Percentiles rank a stretch among this genome's conserved stretches.
Conservation (phyloP, 768 basidiomycete species). For the Boletus bicolor region DNA sequence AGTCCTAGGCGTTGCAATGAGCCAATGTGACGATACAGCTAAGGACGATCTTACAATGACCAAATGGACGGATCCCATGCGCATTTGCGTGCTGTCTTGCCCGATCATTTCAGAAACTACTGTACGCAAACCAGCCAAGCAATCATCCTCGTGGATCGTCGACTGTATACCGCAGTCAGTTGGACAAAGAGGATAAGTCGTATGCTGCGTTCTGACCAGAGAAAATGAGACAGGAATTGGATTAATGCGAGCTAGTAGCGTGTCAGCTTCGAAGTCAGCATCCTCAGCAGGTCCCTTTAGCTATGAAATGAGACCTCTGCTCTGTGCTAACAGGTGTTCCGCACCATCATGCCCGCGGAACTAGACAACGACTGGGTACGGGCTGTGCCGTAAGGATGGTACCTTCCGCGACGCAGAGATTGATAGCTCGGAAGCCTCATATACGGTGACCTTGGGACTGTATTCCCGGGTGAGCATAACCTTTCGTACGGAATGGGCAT, state of each 20-base stretch:
- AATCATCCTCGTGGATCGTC: slow-evolving; percentile 19
- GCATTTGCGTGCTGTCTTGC: slow-evolving; percentile 5
- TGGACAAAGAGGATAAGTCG: not conserved
- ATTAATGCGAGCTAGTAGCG: not conserved
- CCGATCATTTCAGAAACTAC: slow-evolving; percentile 22
- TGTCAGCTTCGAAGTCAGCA: slow-evolving; percentile 4
- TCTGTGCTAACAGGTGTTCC: not conserved
- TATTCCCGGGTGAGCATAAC: slow-evolving; percentile 6
- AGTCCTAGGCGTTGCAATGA: slow-evolving; percentile 19
- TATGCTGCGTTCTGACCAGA: slow-evolving; percentile 11
- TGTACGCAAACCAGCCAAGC: slow-evolving; percentile 14
- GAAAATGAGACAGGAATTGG: slow-evolving; percentile 6
- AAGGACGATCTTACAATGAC: slow-evolving; percentile 16
- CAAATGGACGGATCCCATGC: slow-evolving; percentile 18
- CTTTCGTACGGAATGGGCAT: slow-evolving; percentile 24
- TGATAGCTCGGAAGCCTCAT: slow-evolving; percentile 25
- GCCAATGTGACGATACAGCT: not conserved
- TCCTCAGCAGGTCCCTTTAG: slow-evolving; percentile 16
- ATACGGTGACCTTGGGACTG: slow-evolving; percentile 6
- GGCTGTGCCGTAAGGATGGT: slow-evolving; percentile 21
- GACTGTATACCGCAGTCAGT: slow-evolving; percentile 11
- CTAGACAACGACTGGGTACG: not conserved
- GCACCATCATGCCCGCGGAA: slow-evolving; percentile 10
- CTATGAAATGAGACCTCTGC: slow-evolving; percentile 3
- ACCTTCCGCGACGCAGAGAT: slow-evolving; percentile 15